Percentiles rank a stretch among this genome's conserved stretches.
phyloP scores from a whole-genome alignment of 768 basidiomycete genomes.

The Agrocybe pediades region DNA sequence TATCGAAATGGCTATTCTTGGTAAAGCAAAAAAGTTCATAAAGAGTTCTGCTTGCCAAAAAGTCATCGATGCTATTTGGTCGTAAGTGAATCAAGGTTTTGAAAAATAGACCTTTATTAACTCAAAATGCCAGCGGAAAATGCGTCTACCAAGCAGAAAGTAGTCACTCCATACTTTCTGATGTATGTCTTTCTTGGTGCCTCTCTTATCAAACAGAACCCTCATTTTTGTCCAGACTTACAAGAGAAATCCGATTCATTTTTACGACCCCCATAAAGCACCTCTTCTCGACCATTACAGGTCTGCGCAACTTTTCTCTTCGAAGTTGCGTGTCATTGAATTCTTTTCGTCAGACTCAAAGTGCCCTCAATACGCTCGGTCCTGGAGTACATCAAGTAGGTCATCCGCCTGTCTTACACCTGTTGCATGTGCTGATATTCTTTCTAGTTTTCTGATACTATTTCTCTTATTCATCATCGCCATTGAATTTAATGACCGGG shows the following conservation, averaged over 20 bases:
- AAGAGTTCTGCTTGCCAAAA: conserved; percentile 88
- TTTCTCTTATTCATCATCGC: conserved; percentile 80
- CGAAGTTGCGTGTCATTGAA: background rate
- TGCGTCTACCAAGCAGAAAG: conserved; percentile 92
- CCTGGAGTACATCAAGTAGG: conserved; percentile 85
- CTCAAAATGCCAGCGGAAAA: conserved; percentile 58
- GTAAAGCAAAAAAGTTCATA: conserved; percentile 87
- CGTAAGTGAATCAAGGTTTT: conserved; percentile 40
- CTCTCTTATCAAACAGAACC: background rate
- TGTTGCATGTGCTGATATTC: conserved; percentile 11
- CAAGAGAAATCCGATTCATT: conserved; percentile 88
- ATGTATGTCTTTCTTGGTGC: conserved; percentile 48
- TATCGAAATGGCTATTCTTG: conserved; percentile 89
- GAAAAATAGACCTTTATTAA: background rate
- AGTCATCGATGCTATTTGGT: conserved; percentile 85
- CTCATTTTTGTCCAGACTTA: conserved; percentile 63
- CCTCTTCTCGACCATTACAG: conserved; percentile 96
- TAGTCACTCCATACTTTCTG: conserved; percentile 86
- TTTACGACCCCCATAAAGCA: conserved; percentile 93
- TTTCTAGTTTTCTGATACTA: conserved; percentile 69
- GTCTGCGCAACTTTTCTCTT: conserved; percentile 42
- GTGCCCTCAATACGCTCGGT: conserved; percentile 91
- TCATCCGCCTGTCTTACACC: background rate
- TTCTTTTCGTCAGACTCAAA: conserved; percentile 61
- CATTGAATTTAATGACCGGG: conserved; percentile 69